These are phyloP conservation scores for Pseudoturritis turrita DNA, from an alignment of 345 rosid species.

Conservation along the genomic window DNA sequence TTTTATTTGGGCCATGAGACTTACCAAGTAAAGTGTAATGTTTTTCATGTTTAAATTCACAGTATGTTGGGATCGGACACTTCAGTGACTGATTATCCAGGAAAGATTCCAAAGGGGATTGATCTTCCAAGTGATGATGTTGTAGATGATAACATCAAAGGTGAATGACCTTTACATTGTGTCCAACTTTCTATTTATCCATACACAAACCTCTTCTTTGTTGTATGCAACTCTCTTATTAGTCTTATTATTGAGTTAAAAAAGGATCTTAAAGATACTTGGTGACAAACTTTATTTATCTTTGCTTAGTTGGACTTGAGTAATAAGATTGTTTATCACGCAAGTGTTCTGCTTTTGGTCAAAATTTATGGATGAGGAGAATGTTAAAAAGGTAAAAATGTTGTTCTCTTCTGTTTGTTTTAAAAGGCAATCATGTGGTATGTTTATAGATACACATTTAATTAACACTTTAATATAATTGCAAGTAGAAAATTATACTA, in stretches of 20 bases:
- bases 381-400: background rate
- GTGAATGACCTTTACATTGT: conserved; percentile 6
- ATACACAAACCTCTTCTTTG: background rate
- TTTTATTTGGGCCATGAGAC: no score
- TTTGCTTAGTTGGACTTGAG: background rate
- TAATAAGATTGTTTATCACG: background rate
- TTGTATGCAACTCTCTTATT: conserved; percentile 22
- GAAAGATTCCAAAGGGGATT: conserved; percentile 65
- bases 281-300: background rate
- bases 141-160: conserved; percentile 27
- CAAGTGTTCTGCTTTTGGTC: background rate
- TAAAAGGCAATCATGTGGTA: background rate
- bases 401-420: background rate
- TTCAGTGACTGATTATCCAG: conserved; percentile 67
- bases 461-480: no score
- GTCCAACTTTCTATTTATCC: conserved; percentile 11
- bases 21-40: background rate
- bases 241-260: background rate
- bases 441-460: no score
- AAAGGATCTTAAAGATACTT: background rate
- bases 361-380: background rate
- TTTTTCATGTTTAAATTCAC: conserved; percentile 11
- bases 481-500: no score
- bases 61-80: conserved; percentile 70
- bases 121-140: conserved; percentile 49